Percentiles rank a stretch among this genome's conserved stretches.
Conservation (phyloP, 345 rosid species). For the Erysimum cheiranthoides region DNA sequence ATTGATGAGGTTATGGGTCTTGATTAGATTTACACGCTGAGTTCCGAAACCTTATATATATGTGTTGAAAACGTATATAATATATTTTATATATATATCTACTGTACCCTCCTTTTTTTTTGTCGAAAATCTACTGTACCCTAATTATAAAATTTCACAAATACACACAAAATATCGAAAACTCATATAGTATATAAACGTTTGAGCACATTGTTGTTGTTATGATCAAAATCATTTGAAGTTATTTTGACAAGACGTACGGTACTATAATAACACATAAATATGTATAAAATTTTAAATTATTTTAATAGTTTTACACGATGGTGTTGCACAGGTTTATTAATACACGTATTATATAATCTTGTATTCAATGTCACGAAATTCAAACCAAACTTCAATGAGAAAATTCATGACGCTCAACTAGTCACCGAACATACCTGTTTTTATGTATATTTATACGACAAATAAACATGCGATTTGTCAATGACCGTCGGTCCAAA, state of each 20-base stretch:
- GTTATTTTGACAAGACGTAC: slow-evolving; percentile 15
- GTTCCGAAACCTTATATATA: background rate
- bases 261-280: slow-evolving; percentile 18
- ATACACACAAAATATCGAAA: slow-evolving; percentile 1
- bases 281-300: background rate
- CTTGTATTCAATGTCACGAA: slow-evolving; percentile 22
- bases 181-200: slow-evolving; percentile 6
- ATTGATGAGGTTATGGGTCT: background rate
- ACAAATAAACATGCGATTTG: slow-evolving; percentile 38
- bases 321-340: background rate
- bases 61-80: background rate
- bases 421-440: slow-evolving; percentile 38
- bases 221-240: slow-evolving; percentile 16
- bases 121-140: background rate
- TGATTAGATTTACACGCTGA: background rate
- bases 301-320: background rate
- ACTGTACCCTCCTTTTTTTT: background rate
- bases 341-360: background rate
- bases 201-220: background rate
- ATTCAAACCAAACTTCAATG: slow-evolving; percentile 17
- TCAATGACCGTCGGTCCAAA: slow-evolving; percentile 34
- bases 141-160: background rate
- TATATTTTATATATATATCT: background rate
- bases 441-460: slow-evolving; percentile 25
- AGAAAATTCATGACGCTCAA: slow-evolving; percentile 9